Base-by-base conservation (phyloP, 2,329 filamentous ascomycete species). In the Capronia americana region DNA sequence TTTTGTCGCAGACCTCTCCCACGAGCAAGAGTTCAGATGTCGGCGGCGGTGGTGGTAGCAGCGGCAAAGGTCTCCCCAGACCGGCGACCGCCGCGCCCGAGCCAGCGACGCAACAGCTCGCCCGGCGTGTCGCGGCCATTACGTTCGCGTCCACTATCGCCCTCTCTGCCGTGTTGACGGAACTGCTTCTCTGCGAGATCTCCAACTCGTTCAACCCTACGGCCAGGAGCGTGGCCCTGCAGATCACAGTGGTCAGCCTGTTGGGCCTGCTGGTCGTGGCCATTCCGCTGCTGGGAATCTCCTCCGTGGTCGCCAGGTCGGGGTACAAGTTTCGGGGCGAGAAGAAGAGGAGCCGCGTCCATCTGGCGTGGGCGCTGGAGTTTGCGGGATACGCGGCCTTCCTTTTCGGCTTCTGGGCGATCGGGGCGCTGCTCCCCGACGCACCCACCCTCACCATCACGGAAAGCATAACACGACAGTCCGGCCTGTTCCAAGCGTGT, bases 181-280 rank as follows among this genome's bases (percentile, higher is more conserved):
- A 93, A 78, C 80, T 96, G 71, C 91, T 96, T 54, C 84, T 96
- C 8, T 92, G 91, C 73, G 92, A 96, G 78, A 92, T 96, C 51
- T 88, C 91, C 28, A 91, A 92, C 73, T 84, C 90, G 4, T 84
- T 92, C n/a, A 85, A 89, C 69, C 84, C 88, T 6, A 81, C 82
- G 34, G 91, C 91, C 12, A 84, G 92, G 66, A 86, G 85, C 24
- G 75, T 90, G 30, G 91, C 90, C 24, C 82, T 96, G 71, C 84
- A 87, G 64, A 78, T 90, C 32, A 92, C 90, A 0, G 86, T 96
- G 28, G 87, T 89, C 6, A 86, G 87, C 23, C 81, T 96, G 50
- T 79, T 96, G 30, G 84, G 92, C 46, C 79, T 93, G 68, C 84
- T 95, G 28, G 85, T 96, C 30, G 81, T 92, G 14, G 81, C 92